Evolutionary conservation across 2,329 filamentous ascomycete genomes (phyloP).

Genomic region (Cytospora chrysosperma): DNA sequence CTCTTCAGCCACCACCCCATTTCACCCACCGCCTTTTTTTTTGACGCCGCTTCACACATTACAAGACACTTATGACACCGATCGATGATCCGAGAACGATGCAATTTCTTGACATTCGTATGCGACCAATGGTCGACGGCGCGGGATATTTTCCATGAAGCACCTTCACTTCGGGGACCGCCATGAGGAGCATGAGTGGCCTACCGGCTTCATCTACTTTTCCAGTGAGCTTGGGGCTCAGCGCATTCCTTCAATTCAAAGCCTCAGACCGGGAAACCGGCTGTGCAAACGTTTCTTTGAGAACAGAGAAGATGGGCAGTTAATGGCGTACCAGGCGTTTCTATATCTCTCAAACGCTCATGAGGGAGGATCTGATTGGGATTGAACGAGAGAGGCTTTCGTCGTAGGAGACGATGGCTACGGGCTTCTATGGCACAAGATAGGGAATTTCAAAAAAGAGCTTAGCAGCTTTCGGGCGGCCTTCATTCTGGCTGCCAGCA

Average conservation of each 20-base stretch:
- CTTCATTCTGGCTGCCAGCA: neutral
- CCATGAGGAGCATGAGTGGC: constrained; percentile 2
- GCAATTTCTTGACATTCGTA: constrained; percentile 12
- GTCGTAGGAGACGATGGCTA: neutral
- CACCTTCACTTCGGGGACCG: constrained; percentile 7
- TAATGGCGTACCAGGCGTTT: neutral
- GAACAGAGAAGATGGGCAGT: neutral
- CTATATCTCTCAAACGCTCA: neutral
- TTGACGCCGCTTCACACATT: constrained; percentile 10
- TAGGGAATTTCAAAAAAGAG: neutral
- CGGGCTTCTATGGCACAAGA: neutral
- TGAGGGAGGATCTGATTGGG: neutral
- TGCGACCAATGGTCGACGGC: constrained; percentile 16
- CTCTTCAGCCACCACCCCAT: constrained; percentile 15
- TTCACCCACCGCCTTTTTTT: constrained; percentile 1
- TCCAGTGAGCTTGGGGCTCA: neutral
- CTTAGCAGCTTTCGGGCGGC: neutral
- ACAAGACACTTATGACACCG: constrained; percentile 19
- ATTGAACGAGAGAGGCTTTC: neutral
- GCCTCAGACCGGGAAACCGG: neutral
- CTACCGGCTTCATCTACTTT: neutral
- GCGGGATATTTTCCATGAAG: constrained; percentile 1
- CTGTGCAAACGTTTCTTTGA: neutral
- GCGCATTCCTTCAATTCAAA: neutral
- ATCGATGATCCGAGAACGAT: constrained; percentile 3